Evolutionary conservation across 768 basidiomycete species (phyloP).

Genomic region (Solioccasus polychromus): DNA sequence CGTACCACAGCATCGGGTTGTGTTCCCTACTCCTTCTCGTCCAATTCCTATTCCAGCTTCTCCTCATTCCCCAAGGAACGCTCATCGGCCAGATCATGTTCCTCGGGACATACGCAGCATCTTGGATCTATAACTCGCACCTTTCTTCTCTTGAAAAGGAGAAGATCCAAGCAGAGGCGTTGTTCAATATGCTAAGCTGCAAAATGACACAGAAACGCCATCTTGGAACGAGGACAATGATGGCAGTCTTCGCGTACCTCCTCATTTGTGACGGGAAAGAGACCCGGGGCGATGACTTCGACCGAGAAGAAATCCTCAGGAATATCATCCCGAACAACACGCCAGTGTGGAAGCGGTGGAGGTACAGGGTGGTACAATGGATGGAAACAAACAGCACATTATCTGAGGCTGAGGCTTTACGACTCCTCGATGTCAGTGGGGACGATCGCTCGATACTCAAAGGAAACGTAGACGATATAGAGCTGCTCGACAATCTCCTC

Average conservation of each 20-base stretch:
- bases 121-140: conserved; percentile 36
- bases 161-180: conserved; percentile 26
- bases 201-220: conserved; percentile 18
- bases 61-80: conserved; percentile 33
- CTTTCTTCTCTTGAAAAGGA: conserved; percentile 33
- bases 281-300: conserved; percentile 5
- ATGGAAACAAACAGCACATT: conserved; percentile 8
- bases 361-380: conserved; percentile 18
- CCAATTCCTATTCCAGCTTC: conserved; percentile 34
- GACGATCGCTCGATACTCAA: conserved; percentile 9
- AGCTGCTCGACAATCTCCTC: conserved; percentile 16
- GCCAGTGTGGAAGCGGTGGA: conserved; percentile 24
- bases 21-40: conserved; percentile 30
- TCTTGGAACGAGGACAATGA: conserved; percentile 21
- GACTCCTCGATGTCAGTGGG: conserved; percentile 1
- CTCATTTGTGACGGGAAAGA: conserved; percentile 24
- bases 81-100: conserved; percentile 38
- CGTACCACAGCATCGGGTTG: conserved; percentile 22
- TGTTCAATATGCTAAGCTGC: conserved; percentile 15
- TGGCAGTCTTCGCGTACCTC: conserved; percentile 26
- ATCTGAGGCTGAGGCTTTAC: neutral
- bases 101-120: conserved; percentile 27
- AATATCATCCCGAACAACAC: conserved; percentile 24
- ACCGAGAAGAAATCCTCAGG: conserved; percentile 15
- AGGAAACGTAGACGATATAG: conserved; percentile 6